A percentile compares a stretch with the other conserved stretches of the same genome.
Conservation (phyloP, 768 basidiomycete species). For the Rickenella mellea region DNA sequence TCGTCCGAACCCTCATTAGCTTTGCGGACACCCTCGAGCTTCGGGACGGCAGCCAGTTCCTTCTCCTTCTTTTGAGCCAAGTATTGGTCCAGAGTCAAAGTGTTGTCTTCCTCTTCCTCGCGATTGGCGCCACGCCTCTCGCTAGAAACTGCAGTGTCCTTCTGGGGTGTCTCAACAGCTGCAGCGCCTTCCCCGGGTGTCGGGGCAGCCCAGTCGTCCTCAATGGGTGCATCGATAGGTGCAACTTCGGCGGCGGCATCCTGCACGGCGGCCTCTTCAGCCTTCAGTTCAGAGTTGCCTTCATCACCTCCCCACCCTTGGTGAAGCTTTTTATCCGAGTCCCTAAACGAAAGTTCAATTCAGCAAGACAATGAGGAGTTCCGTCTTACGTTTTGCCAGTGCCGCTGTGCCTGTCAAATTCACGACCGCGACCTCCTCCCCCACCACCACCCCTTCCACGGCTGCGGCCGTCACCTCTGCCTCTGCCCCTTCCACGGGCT, state of each 20-base stretch:
- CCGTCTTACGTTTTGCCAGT: slow-evolving; percentile 70
- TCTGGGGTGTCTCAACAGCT: slow-evolving; percentile 16
- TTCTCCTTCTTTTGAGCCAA: slow-evolving; percentile 70
- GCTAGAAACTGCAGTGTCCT: slow-evolving; percentile 21
- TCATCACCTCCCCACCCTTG: slow-evolving; percentile 95
- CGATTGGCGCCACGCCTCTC: slow-evolving; percentile 36
- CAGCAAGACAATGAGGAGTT: slow-evolving; percentile 2
- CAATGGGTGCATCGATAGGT: slow-evolving; percentile 5
- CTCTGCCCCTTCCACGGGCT: slow-evolving; percentile 28
- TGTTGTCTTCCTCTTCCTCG: slow-evolving; percentile 89
- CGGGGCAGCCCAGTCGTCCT: slow-evolving; percentile 30
- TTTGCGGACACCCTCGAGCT: slow-evolving; percentile 67
- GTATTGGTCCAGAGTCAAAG: slow-evolving; percentile 90
- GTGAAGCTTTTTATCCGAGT: slow-evolving; percentile 91
- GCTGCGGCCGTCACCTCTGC: slow-evolving; percentile 36
- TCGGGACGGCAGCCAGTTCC: slow-evolving; percentile 48
- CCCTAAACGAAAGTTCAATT: slow-evolving; percentile 34
- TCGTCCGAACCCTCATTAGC: slow-evolving; percentile 76
- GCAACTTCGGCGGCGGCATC: slow-evolving; percentile 56
- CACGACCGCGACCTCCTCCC: slow-evolving; percentile 56
- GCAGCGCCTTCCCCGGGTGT: slow-evolving; percentile 19
- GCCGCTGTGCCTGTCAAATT: slow-evolving; percentile 79
- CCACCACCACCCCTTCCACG: slow-evolving; percentile 41
- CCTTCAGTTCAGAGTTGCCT: slow-evolving; percentile 72
- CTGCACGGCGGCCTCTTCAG: slow-evolving; percentile 61